Percentiles rank a stretch among this genome's conserved stretches.
Conservation (phyloP, 179 eudicot species). For the Silene coronaria region DNA sequence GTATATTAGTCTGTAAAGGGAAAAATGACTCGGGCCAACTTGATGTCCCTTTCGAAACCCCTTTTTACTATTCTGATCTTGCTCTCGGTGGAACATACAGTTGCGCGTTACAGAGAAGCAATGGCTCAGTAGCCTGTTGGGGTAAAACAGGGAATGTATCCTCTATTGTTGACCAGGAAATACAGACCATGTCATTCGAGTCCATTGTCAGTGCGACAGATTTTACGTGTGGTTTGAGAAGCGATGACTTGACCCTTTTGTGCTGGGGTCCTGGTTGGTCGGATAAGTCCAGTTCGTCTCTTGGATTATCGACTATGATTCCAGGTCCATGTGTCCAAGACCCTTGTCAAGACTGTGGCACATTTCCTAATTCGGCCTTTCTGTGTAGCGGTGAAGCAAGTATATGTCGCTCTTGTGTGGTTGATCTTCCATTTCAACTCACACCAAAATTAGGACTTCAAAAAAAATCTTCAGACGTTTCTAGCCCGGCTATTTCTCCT, state of each 20-base stretch:
- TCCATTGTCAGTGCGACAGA: conserved; percentile 42
- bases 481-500: conserved; percentile 15
- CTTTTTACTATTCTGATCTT: conserved; percentile 34
- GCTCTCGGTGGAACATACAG: conserved; percentile 42
- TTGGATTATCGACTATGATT: conserved; percentile 31
- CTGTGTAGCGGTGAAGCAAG: conserved; percentile 30
- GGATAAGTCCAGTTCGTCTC: conserved; percentile 13
- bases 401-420: conserved; percentile 37
- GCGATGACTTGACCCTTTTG: conserved; percentile 27
- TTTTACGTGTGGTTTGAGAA: conserved; percentile 46
- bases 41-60: conserved; percentile 27
- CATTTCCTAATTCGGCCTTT: conserved; percentile 27
- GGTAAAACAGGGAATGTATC: conserved; percentile 30
- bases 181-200: conserved; percentile 31
- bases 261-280: conserved; percentile 60
- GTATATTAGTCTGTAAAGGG: conserved; percentile 44
- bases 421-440: conserved; percentile 24
- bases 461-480: neutral
- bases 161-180: conserved; percentile 12
- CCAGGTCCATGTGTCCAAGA: conserved; percentile 44
- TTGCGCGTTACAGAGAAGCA: conserved; percentile 38
- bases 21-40: conserved; percentile 37
- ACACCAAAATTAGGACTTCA: conserved; percentile 11
- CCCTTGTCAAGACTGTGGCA: conserved; percentile 34
- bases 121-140: conserved; percentile 49